Percentiles rank a stretch among this genome's conserved stretches.
These are phyloP conservation scores for Rosa rugosa DNA, from an alignment of 306 rosid genomes.

Conservation along the genomic window DNA sequence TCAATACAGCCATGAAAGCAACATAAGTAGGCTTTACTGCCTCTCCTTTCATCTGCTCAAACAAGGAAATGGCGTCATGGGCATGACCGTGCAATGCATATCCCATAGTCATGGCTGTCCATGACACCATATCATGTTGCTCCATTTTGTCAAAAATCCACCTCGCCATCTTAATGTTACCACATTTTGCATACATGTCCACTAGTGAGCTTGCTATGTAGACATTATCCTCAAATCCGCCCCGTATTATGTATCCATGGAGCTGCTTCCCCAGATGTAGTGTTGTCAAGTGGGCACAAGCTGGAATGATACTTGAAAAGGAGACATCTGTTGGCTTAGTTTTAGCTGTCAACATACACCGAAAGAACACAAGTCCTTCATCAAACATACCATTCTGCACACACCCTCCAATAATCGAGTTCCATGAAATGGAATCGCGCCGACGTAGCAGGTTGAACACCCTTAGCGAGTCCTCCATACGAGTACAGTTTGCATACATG, in stretches of 20 bases:
- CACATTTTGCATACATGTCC: constrained; percentile 94
- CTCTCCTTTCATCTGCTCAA: constrained; percentile 63
- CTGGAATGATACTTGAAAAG: constrained; percentile 82
- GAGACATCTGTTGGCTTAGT: constrained; percentile 58
- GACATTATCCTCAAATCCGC: constrained; percentile 55
- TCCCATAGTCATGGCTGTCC: constrained; percentile 96
- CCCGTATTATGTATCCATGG: constrained; percentile 64
- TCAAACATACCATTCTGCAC: constrained; percentile 82
- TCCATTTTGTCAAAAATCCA: constrained; percentile 54
- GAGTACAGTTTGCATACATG: constrained; percentile 84
- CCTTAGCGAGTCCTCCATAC: constrained; percentile 39
- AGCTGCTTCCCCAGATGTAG: constrained; percentile 81
- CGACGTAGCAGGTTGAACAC: constrained; percentile 48
- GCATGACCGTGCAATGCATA: constrained; percentile 84
- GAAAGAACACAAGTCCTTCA: constrained; percentile 56
- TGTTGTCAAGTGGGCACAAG: constrained; percentile 82
- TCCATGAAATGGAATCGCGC: constrained; percentile 72
- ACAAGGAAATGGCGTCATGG: constrained; percentile 66
- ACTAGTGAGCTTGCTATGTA: constrained; percentile 69
- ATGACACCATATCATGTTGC: constrained; percentile 69
- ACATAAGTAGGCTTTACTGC: constrained; percentile 64
- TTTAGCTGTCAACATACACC: constrained; percentile 56
- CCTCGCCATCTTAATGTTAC: constrained; percentile 60
- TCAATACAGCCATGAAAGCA: constrained; percentile 72
- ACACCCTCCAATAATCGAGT: constrained; percentile 80